Evolutionary conservation across 2,329 filamentous ascomycete species (phyloP).

Genomic region (Dactylella cylindrospora): DNA sequence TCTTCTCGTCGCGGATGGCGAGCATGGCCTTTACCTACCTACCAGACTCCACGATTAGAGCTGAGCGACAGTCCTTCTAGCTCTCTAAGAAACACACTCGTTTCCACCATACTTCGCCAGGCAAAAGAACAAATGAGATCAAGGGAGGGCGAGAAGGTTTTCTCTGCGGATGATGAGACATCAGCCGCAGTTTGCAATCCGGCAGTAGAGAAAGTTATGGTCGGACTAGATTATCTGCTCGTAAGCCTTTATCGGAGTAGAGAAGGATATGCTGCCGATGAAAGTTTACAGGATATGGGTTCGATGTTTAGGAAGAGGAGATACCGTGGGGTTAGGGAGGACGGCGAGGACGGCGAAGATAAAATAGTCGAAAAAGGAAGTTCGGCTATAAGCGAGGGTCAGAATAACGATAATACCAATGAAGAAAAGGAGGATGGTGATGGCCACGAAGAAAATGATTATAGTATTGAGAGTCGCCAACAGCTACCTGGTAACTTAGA

Average conservation of each 20-base stretch:
- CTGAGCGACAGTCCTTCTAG: slow-evolving; percentile 8
- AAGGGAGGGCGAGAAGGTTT: not conserved
- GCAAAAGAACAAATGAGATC: slow-evolving; percentile 17
- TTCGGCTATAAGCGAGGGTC: not conserved
- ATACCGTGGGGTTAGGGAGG: slow-evolving; percentile 1
- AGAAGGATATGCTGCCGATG: slow-evolving; percentile 34
- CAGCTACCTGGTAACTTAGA: not conserved
- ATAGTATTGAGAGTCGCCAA: no score
- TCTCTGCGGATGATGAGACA: slow-evolving; percentile 27
- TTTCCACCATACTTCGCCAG: slow-evolving; percentile 20
- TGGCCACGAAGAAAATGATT: no score
- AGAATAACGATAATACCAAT: not conserved
- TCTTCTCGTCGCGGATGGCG: slow-evolving; percentile 27
- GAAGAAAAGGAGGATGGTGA: no score
- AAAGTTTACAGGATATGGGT: slow-evolving; percentile 12
- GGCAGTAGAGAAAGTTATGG: slow-evolving; percentile 10
- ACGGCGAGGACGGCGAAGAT: not conserved
- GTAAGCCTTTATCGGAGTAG: slow-evolving; percentile 31
- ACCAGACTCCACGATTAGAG: slow-evolving; percentile 19
- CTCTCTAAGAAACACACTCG: slow-evolving; percentile 17
- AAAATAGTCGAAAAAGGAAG: no score
- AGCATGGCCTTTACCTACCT: slow-evolving; percentile 28
- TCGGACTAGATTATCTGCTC: slow-evolving; percentile 18
- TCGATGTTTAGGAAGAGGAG: slow-evolving; percentile 26
- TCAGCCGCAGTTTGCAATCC: slow-evolving; percentile 14